A percentile compares a stretch with the other conserved stretches of the same genome.
phyloP scores from a whole-genome alignment of 352 stramenopile species.

The Pythium sukuiense region DNA sequence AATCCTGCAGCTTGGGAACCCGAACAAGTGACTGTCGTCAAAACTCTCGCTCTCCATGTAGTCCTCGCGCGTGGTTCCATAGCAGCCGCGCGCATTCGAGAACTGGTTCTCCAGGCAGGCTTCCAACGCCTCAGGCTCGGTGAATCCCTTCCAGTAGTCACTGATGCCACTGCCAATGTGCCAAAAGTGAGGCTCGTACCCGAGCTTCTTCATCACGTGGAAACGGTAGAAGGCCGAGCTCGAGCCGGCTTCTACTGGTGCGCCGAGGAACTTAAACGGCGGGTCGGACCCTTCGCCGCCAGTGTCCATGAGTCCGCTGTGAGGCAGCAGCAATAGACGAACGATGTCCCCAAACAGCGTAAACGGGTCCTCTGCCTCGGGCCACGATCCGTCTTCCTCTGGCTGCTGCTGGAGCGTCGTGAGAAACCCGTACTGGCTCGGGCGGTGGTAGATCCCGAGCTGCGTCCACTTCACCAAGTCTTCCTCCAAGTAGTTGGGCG shows the following conservation, averaged over 20 bases:
- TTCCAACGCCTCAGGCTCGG: neutral
- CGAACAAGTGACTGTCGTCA: neutral
- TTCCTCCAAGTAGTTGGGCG: neutral
- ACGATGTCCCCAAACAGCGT: neutral
- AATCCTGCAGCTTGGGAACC: neutral
- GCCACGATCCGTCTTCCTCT: neutral
- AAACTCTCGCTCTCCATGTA: neutral
- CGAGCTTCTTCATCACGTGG: neutral
- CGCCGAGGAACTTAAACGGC: neutral
- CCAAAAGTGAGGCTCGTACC: neutral
- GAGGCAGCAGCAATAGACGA: neutral
- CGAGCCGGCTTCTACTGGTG: neutral
- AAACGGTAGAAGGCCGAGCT: neutral
- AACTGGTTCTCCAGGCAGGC: neutral
- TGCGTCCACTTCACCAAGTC: neutral
- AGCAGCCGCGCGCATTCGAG: too few species aligned
- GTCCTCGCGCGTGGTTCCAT: too few species aligned
- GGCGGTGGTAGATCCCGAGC: neutral
- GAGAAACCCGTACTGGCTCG: neutral
- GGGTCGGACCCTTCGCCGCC: neutral
- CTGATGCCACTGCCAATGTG: neutral
- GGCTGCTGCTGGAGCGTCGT: neutral
- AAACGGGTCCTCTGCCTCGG: neutral
- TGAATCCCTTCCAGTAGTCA: neutral
- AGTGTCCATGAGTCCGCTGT: neutral